phyloP scores from a whole-genome alignment of 768 basidiomycete genomes.

The Astraeus odoratus region DNA sequence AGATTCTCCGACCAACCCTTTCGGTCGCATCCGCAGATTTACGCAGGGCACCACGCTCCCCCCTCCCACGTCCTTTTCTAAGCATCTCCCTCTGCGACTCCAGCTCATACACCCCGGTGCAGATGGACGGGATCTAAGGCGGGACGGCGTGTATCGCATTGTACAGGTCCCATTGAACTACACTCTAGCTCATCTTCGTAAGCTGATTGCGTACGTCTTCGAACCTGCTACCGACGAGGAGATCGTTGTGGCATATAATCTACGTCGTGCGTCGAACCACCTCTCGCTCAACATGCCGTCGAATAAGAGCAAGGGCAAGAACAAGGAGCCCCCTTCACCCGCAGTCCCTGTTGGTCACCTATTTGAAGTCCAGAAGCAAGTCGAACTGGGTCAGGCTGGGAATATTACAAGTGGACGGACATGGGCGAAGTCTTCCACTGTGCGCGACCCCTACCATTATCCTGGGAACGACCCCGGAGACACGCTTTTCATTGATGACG shows the following conservation, averaged over 20 bases:
- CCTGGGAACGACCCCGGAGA: constrained; percentile 34
- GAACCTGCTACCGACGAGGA: constrained; percentile 20
- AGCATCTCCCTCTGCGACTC: constrained; percentile 58
- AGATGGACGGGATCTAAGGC: constrained; percentile 16
- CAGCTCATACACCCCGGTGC: constrained; percentile 41
- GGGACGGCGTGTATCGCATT: constrained; percentile 54
- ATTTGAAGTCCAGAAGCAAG: constrained; percentile 51
- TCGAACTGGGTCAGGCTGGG: constrained; percentile 36
- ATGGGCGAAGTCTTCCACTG: constrained; percentile 45
- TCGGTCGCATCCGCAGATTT: constrained; percentile 47
- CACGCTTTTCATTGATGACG: constrained; percentile 22
- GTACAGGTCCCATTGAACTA: constrained; percentile 67
- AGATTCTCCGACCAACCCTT: constrained; percentile 69
- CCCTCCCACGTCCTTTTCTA: constrained; percentile 42
- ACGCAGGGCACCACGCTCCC: constrained; percentile 33
- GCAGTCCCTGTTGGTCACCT: constrained; percentile 37
- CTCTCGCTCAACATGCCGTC: constrained; percentile 5
- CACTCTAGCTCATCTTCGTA: constrained; percentile 58
- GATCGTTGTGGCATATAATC: constrained; percentile 12
- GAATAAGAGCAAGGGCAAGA: constrained; percentile 15
- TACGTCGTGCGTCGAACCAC: constrained; percentile 24
- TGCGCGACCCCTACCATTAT: constrained; percentile 41
- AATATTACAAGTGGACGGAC: constrained; percentile 49
- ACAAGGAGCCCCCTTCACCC: background rate
- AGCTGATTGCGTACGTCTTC: constrained; percentile 58